phyloP scores from a whole-genome alignment of 371 early-diverging fungal genomes.

The Thermomucor indicae-seudaticae region DNA sequence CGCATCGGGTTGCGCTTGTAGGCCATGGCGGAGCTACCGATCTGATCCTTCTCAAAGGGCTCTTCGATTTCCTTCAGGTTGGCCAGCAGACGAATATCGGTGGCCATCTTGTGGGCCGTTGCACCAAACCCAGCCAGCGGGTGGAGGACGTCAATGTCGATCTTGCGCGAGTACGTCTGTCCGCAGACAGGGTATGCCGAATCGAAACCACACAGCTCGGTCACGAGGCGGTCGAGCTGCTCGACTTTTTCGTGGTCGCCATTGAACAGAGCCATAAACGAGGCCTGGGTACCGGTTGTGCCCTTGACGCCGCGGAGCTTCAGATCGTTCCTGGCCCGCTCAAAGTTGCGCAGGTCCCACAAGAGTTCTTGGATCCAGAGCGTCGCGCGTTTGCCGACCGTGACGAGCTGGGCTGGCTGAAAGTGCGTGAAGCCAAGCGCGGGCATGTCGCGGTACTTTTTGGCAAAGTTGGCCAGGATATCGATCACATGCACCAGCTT shows the following conservation, averaged over 20 bases:
- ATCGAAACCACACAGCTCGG: conserved; percentile 86
- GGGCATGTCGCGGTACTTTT: conserved; percentile 78
- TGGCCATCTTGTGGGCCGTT: conserved; percentile 95
- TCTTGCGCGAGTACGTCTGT: conserved; percentile 97
- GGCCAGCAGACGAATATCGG: conserved; percentile 94
- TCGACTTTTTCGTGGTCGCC: conserved; percentile 94
- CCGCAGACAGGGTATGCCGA: conserved; percentile 91
- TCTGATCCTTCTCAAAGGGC: conserved; percentile 98
- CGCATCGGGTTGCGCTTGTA: conserved; percentile 99
- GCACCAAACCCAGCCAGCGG: conserved; percentile 92
- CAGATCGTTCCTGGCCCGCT: conserved; percentile 84
- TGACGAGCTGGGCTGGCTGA: conserved; percentile 97
- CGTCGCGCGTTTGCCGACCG: conserved; percentile 97
- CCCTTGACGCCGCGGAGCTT: conserved; percentile 97
- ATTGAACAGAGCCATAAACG: conserved; percentile 93
- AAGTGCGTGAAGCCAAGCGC: conserved; percentile 98
- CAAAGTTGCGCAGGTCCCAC: conserved; percentile 94
- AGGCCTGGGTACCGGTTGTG: conserved; percentile 98
- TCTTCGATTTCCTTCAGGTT: conserved; percentile 98
- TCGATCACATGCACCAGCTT: conserved; percentile 85
- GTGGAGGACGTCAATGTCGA: conserved; percentile 89
- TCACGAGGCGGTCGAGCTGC: conserved; percentile 83
- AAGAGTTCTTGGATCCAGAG: conserved; percentile 94
- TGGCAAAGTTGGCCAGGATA: conserved; percentile 77
- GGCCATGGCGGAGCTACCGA: conserved; percentile 98